These are phyloP conservation scores for Nakazawaea sp. DNA, from an alignment of 805 yeast genomes.

Conservation along the genomic window DNA sequence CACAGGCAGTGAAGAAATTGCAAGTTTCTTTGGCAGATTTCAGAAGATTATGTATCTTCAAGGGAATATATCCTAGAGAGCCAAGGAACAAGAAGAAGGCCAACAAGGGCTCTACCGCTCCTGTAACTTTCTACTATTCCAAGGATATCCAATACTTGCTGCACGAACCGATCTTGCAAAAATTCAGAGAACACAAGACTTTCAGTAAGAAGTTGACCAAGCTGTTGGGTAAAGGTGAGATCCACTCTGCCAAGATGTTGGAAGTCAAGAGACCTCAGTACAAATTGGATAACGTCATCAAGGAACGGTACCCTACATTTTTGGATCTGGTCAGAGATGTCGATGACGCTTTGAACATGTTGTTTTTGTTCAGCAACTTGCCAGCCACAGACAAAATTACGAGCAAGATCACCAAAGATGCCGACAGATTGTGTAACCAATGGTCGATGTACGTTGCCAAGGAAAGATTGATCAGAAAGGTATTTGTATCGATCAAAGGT, in stretches of 20 bases:
- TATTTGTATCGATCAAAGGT: constrained; percentile 95
- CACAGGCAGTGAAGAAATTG: constrained; percentile 87
- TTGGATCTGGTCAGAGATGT: constrained; percentile 87
- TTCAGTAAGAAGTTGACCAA: constrained; percentile 86
- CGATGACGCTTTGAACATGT: constrained; percentile 94
- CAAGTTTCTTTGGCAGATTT: constrained; percentile 95
- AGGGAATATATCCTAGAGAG: constrained; percentile 96
- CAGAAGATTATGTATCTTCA: constrained; percentile 94
- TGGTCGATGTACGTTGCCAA: constrained; percentile 93
- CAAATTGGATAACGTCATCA: constrained; percentile 82
- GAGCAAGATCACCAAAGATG: constrained; percentile 79
- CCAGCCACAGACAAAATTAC: constrained; percentile 87
- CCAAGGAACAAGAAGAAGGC: constrained; percentile 95
- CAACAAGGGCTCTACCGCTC: constrained; percentile 95
- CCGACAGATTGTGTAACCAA: constrained; percentile 80
- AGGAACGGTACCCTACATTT: constrained; percentile 94
- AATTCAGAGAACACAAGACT: constrained; percentile 92
- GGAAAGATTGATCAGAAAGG: constrained; percentile 76
- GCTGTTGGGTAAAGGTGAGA: constrained; percentile 89
- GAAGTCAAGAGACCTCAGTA: constrained; percentile 79
- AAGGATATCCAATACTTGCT: constrained; percentile 91
- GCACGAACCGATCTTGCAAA: constrained; percentile 89
- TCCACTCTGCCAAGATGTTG: constrained; percentile 78
- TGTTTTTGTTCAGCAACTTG: constrained; percentile 87
- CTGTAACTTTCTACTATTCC: constrained; percentile 86